Conservation (phyloP, 345 rosid genomes). For the Clausena lansium region DNA sequence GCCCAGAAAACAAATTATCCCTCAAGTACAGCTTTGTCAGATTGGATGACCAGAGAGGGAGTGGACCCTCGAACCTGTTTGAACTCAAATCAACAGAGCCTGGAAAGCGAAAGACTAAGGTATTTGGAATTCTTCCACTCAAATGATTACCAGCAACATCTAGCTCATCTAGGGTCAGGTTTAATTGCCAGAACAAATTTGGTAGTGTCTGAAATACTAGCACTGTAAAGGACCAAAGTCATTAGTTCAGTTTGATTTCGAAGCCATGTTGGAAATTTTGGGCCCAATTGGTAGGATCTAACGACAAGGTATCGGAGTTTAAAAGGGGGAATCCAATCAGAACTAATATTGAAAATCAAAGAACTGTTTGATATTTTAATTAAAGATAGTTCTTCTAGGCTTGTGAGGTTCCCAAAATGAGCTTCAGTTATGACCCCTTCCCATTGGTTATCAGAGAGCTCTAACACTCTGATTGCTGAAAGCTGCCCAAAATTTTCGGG, state of each 20-base stretch:
- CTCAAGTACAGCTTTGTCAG: constrained; percentile 7
- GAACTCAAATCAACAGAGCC: constrained; percentile 19
- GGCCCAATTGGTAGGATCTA: constrained; percentile 12
- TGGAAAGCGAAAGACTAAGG: not conserved
- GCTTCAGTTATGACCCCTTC: constrained; percentile 27
- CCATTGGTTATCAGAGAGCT: constrained; percentile 22
- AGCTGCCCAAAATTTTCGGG: constrained; percentile 33
- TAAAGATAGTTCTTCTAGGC: constrained; percentile 11
- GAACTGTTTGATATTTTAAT: not conserved
- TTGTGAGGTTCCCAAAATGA: constrained; percentile 27
- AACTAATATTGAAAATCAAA: no score
- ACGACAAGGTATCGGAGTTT: constrained; percentile 7
- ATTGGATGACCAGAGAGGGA: constrained; percentile 17
- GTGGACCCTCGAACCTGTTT: constrained; percentile 20
- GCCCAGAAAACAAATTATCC: constrained; percentile 14
- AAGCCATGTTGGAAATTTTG: constrained; percentile 37
- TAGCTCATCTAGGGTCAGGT: not conserved
- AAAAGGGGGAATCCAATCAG: constrained; percentile 4
- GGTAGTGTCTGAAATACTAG: constrained; percentile 27
- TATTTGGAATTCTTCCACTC: constrained; percentile 13
- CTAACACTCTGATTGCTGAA: constrained; percentile 8
- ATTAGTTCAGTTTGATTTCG: constrained; percentile 20
- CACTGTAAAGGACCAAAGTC: constrained; percentile 14
- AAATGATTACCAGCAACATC: constrained; percentile 15
- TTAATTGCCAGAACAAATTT: constrained; percentile 30